Evolutionary conservation across 2,329 filamentous ascomycete genomes (phyloP).

Genomic region (Ophiostoma novo-ulmi): DNA sequence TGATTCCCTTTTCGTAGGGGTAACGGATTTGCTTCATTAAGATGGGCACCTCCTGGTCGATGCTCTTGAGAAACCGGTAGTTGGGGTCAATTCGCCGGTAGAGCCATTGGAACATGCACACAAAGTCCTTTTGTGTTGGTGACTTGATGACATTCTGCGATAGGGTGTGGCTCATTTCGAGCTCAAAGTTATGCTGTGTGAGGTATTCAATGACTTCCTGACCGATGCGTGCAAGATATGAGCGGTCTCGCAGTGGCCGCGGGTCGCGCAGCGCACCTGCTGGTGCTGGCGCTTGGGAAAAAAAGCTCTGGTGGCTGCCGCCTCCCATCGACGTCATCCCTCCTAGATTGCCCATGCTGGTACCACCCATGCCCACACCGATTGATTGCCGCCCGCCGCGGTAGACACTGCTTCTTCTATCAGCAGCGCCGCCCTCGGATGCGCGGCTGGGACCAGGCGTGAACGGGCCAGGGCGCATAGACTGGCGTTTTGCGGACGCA

Average conservation of each 20-base stretch:
- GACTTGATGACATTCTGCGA: conserved; percentile 86
- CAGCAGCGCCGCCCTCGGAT: conserved; percentile 43
- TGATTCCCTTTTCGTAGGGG: conserved; percentile 91
- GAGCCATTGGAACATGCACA: conserved; percentile 95
- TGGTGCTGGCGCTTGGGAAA: conserved; percentile 75
- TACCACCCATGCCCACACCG: conserved; percentile 54
- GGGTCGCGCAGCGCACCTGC: conserved; percentile 83
- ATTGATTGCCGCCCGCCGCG: conserved; percentile 59
- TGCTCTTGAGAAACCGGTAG: conserved; percentile 88
- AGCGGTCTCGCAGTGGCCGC: conserved; percentile 73
- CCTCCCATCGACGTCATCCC: conserved; percentile 48
- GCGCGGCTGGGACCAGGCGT: conserved; percentile 50
- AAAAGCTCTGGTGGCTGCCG: conserved; percentile 81
- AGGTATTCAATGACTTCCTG: conserved; percentile 90
- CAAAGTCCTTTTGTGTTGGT: conserved; percentile 97
- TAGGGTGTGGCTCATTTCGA: conserved; percentile 95
- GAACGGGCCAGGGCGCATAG: conserved; percentile 65
- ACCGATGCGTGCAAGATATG: conserved; percentile 74
- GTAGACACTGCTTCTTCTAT: conserved; percentile 78
- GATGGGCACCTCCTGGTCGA: conserved; percentile 89
- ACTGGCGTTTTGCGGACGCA: conserved; percentile 78
- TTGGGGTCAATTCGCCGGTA: conserved; percentile 93
- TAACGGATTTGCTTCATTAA: conserved; percentile 91
- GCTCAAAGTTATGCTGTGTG: conserved; percentile 88
- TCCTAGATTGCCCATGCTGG: conserved; percentile 49